phyloP scores from a whole-genome alignment of 75 land plant species.

The Chamaecyparis obtusa region DNA sequence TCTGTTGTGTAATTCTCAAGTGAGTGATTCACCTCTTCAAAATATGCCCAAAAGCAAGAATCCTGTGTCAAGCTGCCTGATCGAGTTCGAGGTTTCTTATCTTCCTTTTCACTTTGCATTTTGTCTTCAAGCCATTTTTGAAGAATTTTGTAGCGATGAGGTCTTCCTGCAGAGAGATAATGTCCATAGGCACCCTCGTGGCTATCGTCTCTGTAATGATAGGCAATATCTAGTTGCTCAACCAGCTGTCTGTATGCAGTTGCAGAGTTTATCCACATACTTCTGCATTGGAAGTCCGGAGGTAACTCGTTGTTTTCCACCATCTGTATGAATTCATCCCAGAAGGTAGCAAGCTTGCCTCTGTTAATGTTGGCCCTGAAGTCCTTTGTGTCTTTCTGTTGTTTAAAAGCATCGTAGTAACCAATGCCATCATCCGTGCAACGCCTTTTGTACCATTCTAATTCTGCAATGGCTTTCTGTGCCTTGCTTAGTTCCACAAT shows the following conservation, averaged over 20 bases:
- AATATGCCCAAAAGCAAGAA: slow-evolving; percentile 63
- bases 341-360: slow-evolving; percentile 42
- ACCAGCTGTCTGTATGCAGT: slow-evolving; percentile 48
- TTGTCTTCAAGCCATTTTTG: slow-evolving; percentile 51
- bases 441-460: slow-evolving; percentile 26
- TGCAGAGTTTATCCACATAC: slow-evolving; percentile 44
- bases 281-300: slow-evolving; percentile 42
- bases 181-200: slow-evolving; percentile 60
- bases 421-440: slow-evolving; percentile 34
- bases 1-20: slow-evolving; percentile 4
- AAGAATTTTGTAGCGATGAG: slow-evolving; percentile 40
- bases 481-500: slow-evolving; percentile 15
- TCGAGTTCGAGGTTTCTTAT: slow-evolving; percentile 15
- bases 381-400: slow-evolving; percentile 26
- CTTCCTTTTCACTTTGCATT: neutral
- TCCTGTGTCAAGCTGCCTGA: slow-evolving; percentile 54
- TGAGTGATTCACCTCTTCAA: slow-evolving; percentile 36
- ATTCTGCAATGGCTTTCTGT: slow-evolving; percentile 10
- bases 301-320: slow-evolving; percentile 45
- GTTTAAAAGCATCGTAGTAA: slow-evolving; percentile 65
- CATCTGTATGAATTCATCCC: slow-evolving; percentile 70
- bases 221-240: slow-evolving; percentile 76
- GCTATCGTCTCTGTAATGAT: slow-evolving; percentile 54
- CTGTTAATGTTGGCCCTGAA: slow-evolving; percentile 54
- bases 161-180: slow-evolving; percentile 46